A percentile compares a stretch with the other conserved stretches of the same genome.
These are phyloP conservation scores for Tolypocladium ophioglossoides DNA, from an alignment of 2,329 filamentous ascomycete genomes.

Conservation along the genomic window DNA sequence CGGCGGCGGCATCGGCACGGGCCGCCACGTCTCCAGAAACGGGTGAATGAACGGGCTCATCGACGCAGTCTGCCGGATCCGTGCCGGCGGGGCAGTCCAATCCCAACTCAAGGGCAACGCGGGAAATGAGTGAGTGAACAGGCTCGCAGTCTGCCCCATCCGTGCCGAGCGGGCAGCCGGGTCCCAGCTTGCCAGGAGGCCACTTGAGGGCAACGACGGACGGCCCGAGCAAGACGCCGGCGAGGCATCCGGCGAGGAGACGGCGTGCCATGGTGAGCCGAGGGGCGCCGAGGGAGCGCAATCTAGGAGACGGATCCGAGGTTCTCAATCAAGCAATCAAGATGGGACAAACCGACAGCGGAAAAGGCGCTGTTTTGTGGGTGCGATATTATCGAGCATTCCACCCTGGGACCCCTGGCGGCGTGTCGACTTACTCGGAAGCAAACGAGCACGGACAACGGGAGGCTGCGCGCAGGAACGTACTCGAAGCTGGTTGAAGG, in stretches of 20 bases:
- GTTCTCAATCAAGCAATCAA: accelerated
- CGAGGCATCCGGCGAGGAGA: background rate
- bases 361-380: background rate
- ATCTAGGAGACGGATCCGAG: background rate
- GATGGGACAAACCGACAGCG: too few species aligned
- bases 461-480: background rate
- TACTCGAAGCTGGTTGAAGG: too few species aligned
- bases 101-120: too few species aligned
- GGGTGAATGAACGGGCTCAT: background rate
- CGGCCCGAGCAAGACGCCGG: background rate
- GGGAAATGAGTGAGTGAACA: too few species aligned
- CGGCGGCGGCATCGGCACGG: too few species aligned
- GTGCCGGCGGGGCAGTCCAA: too few species aligned
- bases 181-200: background rate
- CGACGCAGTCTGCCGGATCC: too few species aligned
- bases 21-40: too few species aligned
- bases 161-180: background rate
- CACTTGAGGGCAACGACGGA: background rate
- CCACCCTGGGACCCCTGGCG: background rate
- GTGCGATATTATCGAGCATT: background rate
- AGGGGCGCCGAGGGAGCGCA: background rate
- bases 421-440: background rate
- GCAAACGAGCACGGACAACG: too few species aligned
- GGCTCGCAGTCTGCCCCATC: too few species aligned
- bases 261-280: background rate